phyloP scores from a whole-genome alignment of 176 grass and related monocot genomes.

The Triticum dicoccoides region DNA sequence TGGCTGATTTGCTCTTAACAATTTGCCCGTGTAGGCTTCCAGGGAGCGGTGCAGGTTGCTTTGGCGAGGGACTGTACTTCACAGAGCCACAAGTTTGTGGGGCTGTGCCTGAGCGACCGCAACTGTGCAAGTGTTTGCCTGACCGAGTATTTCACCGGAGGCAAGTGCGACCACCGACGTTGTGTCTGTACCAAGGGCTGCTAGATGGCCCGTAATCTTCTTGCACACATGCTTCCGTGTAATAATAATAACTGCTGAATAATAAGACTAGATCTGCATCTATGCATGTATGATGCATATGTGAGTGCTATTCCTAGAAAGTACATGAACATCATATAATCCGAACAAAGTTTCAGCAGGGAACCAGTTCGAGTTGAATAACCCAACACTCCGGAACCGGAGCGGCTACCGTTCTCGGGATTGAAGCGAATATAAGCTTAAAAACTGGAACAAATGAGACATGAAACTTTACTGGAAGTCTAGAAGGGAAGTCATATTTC shows the following conservation, averaged over 20 bases:
- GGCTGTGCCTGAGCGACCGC: constrained; percentile 12
- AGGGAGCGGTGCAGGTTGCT: constrained; percentile 7
- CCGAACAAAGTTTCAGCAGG: too few species aligned
- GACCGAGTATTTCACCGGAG: constrained; percentile 40
- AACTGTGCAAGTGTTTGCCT: constrained; percentile 51
- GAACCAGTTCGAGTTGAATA: too few species aligned
- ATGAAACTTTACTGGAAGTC: too few species aligned
- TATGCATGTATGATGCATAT: not conserved
- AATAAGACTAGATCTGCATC: not conserved
- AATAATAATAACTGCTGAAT: not conserved
- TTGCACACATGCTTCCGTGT: not conserved
- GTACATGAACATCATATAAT: too few species aligned
- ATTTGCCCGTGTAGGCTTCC: constrained; percentile 15
- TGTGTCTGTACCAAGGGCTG: not conserved
- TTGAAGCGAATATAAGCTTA: too few species aligned
- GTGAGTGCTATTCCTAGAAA: too few species aligned
- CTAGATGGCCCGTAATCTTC: not conserved
- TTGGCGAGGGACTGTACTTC: constrained; percentile 42
- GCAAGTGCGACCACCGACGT: constrained; percentile 15
- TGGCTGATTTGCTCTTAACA: not conserved
- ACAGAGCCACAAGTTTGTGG: constrained; percentile 40
- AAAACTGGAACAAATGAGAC: too few species aligned
- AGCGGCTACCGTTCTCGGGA: too few species aligned
- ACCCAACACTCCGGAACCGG: too few species aligned
- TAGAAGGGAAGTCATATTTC: too few species aligned